Evolutionary conservation across 2,329 filamentous ascomycete species (phyloP).

Genomic region (Talaromyces sp.): DNA sequence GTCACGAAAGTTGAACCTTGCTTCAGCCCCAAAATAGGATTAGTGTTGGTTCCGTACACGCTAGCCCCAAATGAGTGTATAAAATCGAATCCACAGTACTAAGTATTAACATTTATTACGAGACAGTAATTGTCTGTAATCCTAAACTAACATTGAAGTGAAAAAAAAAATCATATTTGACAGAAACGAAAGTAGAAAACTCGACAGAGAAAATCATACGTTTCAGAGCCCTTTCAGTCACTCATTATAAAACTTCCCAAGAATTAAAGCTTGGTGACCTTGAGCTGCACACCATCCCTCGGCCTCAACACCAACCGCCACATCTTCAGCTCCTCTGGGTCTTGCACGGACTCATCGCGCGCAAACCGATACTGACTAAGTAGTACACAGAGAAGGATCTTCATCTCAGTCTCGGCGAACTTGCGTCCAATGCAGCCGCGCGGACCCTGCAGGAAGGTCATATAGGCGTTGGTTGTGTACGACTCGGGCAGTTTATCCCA

Average conservation of each 20-base stretch:
- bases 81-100: too few relatives aligned
- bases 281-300: conserved; percentile 38
- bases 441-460: conserved; percentile 29
- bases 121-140: not conserved
- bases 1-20: too few relatives aligned
- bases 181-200: not conserved
- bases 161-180: not conserved
- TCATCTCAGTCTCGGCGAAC: conserved; percentile 33
- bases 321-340: conserved; percentile 46
- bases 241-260: not conserved
- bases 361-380: conserved; percentile 30
- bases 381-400: conserved; percentile 28
- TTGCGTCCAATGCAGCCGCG: conserved; percentile 28
- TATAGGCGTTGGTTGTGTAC: conserved; percentile 31
- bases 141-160: not conserved
- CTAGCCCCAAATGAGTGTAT: too few relatives aligned
- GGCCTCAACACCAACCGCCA: conserved; percentile 44
- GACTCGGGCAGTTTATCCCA: conserved; percentile 36
- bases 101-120: not conserved
- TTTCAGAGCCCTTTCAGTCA: not conserved
- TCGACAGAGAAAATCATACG: not conserved
- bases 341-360: conserved; percentile 29
- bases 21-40: too few relatives aligned
- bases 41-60: too few relatives aligned
- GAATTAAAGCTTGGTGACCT: conserved; percentile 20